Base-by-base conservation (phyloP, 495 filamentous ascomycete species). In the Hypoxylon cercidicola region DNA sequence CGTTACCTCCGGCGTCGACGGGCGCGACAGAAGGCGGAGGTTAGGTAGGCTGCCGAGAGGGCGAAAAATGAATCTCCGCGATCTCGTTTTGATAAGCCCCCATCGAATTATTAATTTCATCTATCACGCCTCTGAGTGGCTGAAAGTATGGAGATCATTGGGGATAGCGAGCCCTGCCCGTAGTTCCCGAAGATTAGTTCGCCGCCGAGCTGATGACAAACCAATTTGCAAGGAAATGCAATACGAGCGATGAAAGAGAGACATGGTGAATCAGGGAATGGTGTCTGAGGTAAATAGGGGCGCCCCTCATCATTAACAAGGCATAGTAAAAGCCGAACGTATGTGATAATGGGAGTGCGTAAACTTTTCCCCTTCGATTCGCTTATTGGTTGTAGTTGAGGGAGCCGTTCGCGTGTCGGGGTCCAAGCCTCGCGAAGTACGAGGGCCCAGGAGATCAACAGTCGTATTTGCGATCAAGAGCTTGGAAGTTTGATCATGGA, bases 381-480 rank as follows among this genome's bases (percentile, higher is more conserved):
- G 56, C 34, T 35, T 7, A 37, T 37, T 50, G 19, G 32, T 23
- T 4, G 45, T 39, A 25, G 30, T 18, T 16, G 25, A 57, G 53
- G 59, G 47, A 25, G 18, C 39, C 23, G 7, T 25, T 43, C 16
- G 19, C 15, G 19, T 15, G 30, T 34, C 48, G 53, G 56, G 64
- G 53, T 48, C 58, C 64, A 67, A 67, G 64, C 64, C 64, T 62
- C 58, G 35, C 8, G 18, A 47, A 53, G 62, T 58, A 67, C 64
- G 58, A 62, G n/a, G 53, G 8, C 30, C 30, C 30, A 47, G 10
- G 37, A 18, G 10, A 30, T 47, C 43, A 43, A 43, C 40, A 43
- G 9, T 18, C 16, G 16, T 19, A 16, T 15, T n/a, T 16, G 15
- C 15, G 37, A 30, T 35, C 46, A 20, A 16, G 20, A 47, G 57